A percentile compares a stretch with the other conserved stretches of the same genome.
Evolutionary conservation across 495 filamentous ascomycete genomes (phyloP).

Genomic region (Xylaria intraflava): DNA sequence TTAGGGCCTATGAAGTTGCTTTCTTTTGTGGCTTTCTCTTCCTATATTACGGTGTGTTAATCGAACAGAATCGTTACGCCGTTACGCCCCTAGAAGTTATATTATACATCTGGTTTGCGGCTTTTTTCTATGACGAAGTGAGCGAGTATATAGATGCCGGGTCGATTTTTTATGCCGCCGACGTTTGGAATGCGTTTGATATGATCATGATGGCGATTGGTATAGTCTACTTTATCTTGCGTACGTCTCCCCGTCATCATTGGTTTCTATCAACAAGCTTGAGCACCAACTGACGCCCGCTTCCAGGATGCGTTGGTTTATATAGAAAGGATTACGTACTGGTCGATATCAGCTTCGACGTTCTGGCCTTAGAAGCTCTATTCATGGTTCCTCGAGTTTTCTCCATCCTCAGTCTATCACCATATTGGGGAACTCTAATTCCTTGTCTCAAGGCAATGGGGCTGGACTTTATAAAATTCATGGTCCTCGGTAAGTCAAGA

Average conservation of each 20-base stretch:
- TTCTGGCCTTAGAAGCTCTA: conserved; percentile 80
- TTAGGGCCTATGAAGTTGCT: conserved; percentile 79
- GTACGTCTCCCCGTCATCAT: conserved; percentile 43
- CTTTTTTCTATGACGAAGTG: conserved; percentile 83
- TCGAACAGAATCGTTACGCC: conserved; percentile 45
- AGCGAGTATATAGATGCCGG: conserved; percentile 79
- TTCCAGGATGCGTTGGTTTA: conserved; percentile 66
- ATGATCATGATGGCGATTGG: conserved; percentile 81
- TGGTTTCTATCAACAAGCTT: conserved; percentile 5
- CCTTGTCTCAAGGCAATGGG: conserved; percentile 91
- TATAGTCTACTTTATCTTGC: conserved; percentile 58
- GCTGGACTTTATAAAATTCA: conserved; percentile 87
- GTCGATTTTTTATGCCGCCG: conserved; percentile 73
- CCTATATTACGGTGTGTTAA: conserved; percentile 79
- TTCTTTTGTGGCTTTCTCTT: conserved; percentile 79
- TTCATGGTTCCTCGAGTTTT: conserved; percentile 88
- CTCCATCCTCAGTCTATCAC: conserved; percentile 79
- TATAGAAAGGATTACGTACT: conserved; percentile 51
- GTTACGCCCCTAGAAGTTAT: conserved; percentile 48
- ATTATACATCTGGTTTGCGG: conserved; percentile 65
- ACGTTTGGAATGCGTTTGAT: conserved; percentile 91
- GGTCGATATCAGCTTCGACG: conserved; percentile 76
- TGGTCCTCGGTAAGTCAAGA: conserved; percentile 49
- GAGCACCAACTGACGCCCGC: not conserved
- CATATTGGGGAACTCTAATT: conserved; percentile 83